phyloP scores from a whole-genome alignment of 2,329 filamentous ascomycete genomes.

The Emmonsia crescens region DNA sequence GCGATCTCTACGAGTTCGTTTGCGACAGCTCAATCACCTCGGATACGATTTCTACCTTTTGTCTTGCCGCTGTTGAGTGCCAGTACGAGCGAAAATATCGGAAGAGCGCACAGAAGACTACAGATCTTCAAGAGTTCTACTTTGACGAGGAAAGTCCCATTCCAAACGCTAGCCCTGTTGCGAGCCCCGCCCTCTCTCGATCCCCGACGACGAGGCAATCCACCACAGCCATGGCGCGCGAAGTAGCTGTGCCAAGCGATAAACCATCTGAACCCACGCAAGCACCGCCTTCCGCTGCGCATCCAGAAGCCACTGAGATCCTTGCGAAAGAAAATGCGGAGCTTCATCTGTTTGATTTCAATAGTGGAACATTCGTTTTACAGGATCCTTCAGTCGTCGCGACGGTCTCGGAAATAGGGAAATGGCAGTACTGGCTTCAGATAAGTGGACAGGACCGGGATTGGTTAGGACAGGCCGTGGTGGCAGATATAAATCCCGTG shows the following conservation, averaged over 20 bases:
- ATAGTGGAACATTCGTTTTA: constrained; percentile 70
- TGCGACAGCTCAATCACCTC: constrained; percentile 65
- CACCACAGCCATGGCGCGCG: constrained; percentile 34
- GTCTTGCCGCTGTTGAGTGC: constrained; percentile 75
- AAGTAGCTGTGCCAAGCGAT: constrained; percentile 25
- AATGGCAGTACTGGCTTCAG: constrained; percentile 94
- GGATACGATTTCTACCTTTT: constrained; percentile 67
- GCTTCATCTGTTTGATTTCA: constrained; percentile 87
- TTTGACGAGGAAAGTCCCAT: constrained; percentile 56
- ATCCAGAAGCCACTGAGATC: constrained; percentile 60
- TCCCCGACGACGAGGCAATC: constrained; percentile 31
- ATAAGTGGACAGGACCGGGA: constrained; percentile 64
- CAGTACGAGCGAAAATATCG: constrained; percentile 97
- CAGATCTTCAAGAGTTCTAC: constrained; percentile 71
- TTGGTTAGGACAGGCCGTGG: constrained; percentile 77
- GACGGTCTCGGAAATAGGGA: constrained; percentile 72
- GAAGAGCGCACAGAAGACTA: constrained; percentile 66
- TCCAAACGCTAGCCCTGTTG: constrained; percentile 47
- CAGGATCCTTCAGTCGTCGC: constrained; percentile 67
- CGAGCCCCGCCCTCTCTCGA: constrained; percentile 35
- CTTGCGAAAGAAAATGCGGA: constrained; percentile 68
- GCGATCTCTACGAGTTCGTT: constrained; percentile 96
- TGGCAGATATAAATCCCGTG: constrained; percentile 90
- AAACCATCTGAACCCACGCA: constrained; percentile 42
- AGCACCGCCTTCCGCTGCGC: constrained; percentile 48